Conservation (phyloP, 805 yeast genomes). For the Zygosaccharomyces pseudorouxii region DNA sequence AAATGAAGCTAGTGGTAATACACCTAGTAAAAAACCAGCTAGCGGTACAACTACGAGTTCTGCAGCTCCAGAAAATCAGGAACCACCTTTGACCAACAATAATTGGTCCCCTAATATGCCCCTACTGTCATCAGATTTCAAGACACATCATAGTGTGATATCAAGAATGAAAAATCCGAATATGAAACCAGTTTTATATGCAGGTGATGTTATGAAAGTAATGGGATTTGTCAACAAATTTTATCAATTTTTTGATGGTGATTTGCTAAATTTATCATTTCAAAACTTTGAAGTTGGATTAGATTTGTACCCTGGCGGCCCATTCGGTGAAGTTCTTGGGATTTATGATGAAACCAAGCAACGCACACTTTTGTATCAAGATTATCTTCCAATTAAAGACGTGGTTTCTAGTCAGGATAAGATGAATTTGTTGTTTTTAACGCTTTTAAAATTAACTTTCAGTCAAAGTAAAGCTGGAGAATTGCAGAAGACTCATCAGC, state of each 20-base stretch:
- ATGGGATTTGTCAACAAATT: slow-evolving; percentile 33
- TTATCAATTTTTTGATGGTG: slow-evolving; percentile 20
- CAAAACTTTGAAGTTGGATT: slow-evolving; percentile 33
- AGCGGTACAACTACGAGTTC: not conserved
- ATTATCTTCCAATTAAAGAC: slow-evolving; percentile 17
- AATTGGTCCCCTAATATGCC: slow-evolving; percentile 33
- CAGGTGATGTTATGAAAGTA: slow-evolving; percentile 29
- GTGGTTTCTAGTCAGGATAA: slow-evolving; percentile 24
- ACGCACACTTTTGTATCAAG: slow-evolving; percentile 13
- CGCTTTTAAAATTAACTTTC: slow-evolving; percentile 25
- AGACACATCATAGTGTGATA: slow-evolving; percentile 13
- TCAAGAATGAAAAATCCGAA: slow-evolving; percentile 22
- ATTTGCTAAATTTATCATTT: slow-evolving; percentile 26
- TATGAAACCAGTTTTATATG: slow-evolving; percentile 24
- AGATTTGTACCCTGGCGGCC: slow-evolving; percentile 22
- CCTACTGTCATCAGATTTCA: slow-evolving; percentile 20
- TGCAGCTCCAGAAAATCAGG: slow-evolving; percentile 16
- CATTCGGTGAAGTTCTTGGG: slow-evolving; percentile 16
- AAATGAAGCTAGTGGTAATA: not conserved
- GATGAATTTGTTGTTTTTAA: slow-evolving; percentile 27
- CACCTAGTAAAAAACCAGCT: slow-evolving; percentile 1
- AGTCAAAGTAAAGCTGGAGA: slow-evolving; percentile 15
- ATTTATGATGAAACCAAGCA: slow-evolving; percentile 8
- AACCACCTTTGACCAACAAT: slow-evolving; percentile 19
- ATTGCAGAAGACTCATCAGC: slow-evolving; percentile 16